phyloP scores from a whole-genome alignment of 2,329 filamentous ascomycete genomes.

The Cercospora zeina region DNA sequence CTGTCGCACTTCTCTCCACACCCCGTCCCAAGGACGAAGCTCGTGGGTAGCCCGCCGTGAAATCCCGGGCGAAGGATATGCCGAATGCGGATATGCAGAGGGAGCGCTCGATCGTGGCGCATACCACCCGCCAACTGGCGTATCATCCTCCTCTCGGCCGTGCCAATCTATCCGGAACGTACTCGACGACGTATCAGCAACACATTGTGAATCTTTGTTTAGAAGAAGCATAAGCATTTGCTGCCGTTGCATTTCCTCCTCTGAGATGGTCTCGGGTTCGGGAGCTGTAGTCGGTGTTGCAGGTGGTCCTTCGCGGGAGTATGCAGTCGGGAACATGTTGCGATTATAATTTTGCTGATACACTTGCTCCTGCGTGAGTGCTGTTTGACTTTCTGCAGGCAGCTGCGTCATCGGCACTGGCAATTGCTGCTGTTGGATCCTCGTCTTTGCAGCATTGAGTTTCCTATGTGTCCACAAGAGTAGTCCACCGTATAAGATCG shows the following conservation, averaged over 20 bases:
- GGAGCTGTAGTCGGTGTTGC: constrained; percentile 32
- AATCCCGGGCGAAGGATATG: constrained; percentile 26
- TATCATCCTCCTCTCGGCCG: constrained; percentile 34
- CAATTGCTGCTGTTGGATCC: constrained; percentile 12
- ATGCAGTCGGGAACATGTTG: constrained; percentile 49
- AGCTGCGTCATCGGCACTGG: constrained; percentile 21
- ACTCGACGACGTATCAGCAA: constrained; percentile 40
- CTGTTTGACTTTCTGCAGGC: constrained; percentile 23
- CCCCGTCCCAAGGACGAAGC: constrained; percentile 38
- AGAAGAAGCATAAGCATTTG: constrained; percentile 53
- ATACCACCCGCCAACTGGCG: constrained; percentile 34
- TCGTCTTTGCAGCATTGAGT: constrained; percentile 38
- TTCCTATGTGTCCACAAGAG: constrained; percentile 48
- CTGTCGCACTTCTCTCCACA: constrained; percentile 33
- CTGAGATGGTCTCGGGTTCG: constrained; percentile 43
- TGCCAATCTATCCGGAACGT: constrained; percentile 49
- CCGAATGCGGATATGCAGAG: constrained; percentile 26
- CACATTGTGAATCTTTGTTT: constrained; percentile 34
- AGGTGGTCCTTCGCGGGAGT: constrained; percentile 22
- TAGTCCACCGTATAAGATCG: constrained; percentile 46
- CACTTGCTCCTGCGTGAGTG: constrained; percentile 39
- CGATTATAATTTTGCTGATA: constrained; percentile 50
- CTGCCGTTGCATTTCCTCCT: constrained; percentile 53
- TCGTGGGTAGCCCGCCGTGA: constrained; percentile 29
- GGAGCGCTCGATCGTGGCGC: constrained; percentile 26